Percentiles rank a stretch among this genome's conserved stretches.
Conservation (phyloP, 108 stramenopile genomes). For the Nitzschia sp. region DNA sequence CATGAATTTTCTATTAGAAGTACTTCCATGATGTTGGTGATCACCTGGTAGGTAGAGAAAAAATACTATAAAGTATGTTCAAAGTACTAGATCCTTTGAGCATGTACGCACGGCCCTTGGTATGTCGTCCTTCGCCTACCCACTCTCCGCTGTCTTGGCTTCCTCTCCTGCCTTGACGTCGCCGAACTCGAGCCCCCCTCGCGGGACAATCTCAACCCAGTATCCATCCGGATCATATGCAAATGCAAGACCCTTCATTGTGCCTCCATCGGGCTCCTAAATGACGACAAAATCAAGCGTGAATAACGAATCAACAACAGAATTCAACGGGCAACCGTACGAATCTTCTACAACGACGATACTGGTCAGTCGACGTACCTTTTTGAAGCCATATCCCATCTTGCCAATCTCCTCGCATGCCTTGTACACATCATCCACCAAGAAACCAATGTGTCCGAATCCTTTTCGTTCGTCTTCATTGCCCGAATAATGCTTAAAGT, state of each 20-base stretch:
- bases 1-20: too few relatives aligned
- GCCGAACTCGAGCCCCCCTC: constrained; percentile 80
- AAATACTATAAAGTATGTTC: too few relatives aligned
- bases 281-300: not conserved
- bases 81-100: too few relatives aligned
- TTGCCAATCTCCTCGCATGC: constrained; percentile 82
- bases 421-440: constrained; percentile 94
- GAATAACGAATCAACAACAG: not conserved
- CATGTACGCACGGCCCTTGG: too few relatives aligned
- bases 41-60: too few relatives aligned
- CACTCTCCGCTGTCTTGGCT: not conserved
- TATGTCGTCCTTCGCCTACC: too few relatives aligned
- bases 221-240: constrained; percentile 89
- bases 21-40: too few relatives aligned
- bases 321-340: not conserved
- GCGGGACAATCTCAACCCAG: constrained; percentile 79
- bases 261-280: constrained; percentile 80
- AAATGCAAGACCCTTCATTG: constrained; percentile 90
- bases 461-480: constrained; percentile 96
- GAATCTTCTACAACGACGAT: not conserved
- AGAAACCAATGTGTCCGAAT: constrained; percentile 97
- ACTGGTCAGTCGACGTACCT: constrained; percentile 36
- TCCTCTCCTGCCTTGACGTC: constrained; percentile 34
- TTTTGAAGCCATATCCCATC: constrained; percentile 80
- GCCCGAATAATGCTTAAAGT: constrained; percentile 87